phyloP scores from a whole-genome alignment of 805 yeast genomes.

The Dipodascus albidus region DNA sequence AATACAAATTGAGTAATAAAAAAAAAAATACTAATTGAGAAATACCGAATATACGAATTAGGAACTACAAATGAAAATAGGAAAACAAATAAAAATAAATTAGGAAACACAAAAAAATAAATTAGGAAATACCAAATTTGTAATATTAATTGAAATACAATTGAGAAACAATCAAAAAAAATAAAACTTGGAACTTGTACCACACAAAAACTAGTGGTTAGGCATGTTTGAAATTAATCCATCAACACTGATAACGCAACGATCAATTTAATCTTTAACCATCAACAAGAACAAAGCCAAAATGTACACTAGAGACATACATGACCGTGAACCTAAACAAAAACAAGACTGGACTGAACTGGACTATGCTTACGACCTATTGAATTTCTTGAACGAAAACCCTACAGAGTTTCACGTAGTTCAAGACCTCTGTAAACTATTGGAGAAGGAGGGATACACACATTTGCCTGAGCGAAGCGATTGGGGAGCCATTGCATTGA shows the following conservation, averaged over 20 bases:
- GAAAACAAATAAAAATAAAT: too few species aligned
- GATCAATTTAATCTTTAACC: too few species aligned
- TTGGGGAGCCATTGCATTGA: slow-evolving; percentile 27
- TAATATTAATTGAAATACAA: too few species aligned
- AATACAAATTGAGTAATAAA: too few species aligned
- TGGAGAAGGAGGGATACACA: slow-evolving; percentile 44
- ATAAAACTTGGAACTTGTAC: not conserved
- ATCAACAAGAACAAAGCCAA: too few species aligned
- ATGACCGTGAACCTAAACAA: not conserved
- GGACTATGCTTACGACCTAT: slow-evolving; percentile 17
- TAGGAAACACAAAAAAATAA: too few species aligned
- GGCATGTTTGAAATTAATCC: not conserved
- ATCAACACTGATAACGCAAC: not conserved
- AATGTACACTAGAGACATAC: not conserved
- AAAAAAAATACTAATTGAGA: too few species aligned
- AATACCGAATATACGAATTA: too few species aligned
- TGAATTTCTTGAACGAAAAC: slow-evolving; percentile 54
- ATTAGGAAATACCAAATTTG: too few species aligned
- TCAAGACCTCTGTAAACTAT: slow-evolving; percentile 19
- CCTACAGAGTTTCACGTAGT: slow-evolving; percentile 73
- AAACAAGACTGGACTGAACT: not conserved
- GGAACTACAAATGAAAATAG: too few species aligned
- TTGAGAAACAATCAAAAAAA: too few species aligned
- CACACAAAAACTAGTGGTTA: not conserved
- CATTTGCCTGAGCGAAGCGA: slow-evolving; percentile 44